Percentiles rank a stretch among this genome's conserved stretches.
phyloP scores from a whole-genome alignment of 768 basidiomycete species.

The Boletus pseudo-olivaceus region DNA sequence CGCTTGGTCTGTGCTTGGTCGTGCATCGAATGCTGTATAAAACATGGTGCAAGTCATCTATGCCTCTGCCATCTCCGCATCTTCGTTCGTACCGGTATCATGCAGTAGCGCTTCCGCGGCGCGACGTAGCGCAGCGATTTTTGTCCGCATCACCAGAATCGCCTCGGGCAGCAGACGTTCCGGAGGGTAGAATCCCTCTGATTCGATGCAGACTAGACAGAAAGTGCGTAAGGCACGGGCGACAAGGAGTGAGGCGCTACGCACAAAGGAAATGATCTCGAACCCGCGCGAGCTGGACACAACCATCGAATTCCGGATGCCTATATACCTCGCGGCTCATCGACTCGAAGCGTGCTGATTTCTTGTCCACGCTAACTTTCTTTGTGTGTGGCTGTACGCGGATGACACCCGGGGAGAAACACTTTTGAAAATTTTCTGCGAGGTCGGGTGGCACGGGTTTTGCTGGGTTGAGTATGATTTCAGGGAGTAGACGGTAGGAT shows the following conservation, averaged over 20 bases:
- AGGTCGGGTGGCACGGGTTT: constrained; percentile 76
- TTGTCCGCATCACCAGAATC: constrained; percentile 76
- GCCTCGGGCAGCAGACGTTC: constrained; percentile 80
- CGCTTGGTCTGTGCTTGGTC: neutral
- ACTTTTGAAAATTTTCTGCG: constrained; percentile 77
- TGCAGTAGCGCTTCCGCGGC: constrained; percentile 59
- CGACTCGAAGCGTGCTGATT: constrained; percentile 74
- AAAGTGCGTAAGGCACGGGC: neutral
- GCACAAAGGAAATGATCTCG: constrained; percentile 91
- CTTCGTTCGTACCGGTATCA: constrained; percentile 39
- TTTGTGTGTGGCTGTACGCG: constrained; percentile 55
- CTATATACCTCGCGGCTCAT: constrained; percentile 91
- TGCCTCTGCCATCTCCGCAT: constrained; percentile 53
- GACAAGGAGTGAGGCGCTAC: constrained; percentile 27
- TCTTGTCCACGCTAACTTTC: constrained; percentile 57
- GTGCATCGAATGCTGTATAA: neutral
- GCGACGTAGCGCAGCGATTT: constrained; percentile 57
- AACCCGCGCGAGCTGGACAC: constrained; percentile 79
- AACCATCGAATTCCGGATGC: constrained; percentile 84
- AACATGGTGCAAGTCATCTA: constrained; percentile 12
- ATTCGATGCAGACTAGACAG: constrained; percentile 78
- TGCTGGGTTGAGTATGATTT: constrained; percentile 65
- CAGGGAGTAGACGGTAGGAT: constrained; percentile 88
- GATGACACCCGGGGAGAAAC: constrained; percentile 85
- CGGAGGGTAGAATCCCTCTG: constrained; percentile 84